A percentile compares a stretch with the other conserved stretches of the same genome.
phyloP scores from a whole-genome alignment of 257 asterid genomes.

The Scutellaria galericulata region DNA sequence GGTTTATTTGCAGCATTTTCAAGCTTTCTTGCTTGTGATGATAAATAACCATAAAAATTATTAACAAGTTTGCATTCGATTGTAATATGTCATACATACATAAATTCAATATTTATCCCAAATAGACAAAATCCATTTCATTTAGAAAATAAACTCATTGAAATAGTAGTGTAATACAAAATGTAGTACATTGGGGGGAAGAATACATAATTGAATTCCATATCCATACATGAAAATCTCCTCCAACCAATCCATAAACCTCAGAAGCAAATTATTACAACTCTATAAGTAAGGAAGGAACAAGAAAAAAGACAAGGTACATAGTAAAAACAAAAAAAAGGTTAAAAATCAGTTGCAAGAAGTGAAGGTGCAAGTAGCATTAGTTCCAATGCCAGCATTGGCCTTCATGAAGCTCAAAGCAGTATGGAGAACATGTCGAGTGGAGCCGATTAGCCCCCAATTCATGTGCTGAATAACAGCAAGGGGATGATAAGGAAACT shows the following conservation, averaged over 20 bases:
- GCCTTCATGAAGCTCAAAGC: conserved; percentile 82
- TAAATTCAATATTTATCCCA: too few species aligned
- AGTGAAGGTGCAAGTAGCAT: conserved; percentile 63
- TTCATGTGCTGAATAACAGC: conserved; percentile 65
- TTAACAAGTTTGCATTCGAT: too few species aligned
- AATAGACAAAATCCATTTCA: too few species aligned
- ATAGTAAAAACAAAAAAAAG: conserved; percentile 11
- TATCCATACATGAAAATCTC: conserved; percentile 12
- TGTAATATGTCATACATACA: too few species aligned
- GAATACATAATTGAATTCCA: too few species aligned
- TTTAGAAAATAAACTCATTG: too few species aligned
- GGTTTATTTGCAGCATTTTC: too few species aligned
- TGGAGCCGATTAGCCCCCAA: conserved; percentile 70
- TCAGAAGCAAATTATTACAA: neutral
- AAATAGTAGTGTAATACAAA: too few species aligned
- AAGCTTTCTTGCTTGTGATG: too few species aligned
- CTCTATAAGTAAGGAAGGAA: neutral
- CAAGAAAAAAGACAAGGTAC: conserved; percentile 23
- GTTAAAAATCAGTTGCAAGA: conserved; percentile 59
- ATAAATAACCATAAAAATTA: too few species aligned
- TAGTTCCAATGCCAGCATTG: conserved; percentile 58
- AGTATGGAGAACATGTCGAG: conserved; percentile 59
- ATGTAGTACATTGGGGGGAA: too few species aligned
- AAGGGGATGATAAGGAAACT: conserved; percentile 71
- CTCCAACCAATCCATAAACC: conserved; percentile 23